A percentile compares a stretch with the other conserved stretches of the same genome.
Evolutionary conservation across 148 eudicot species (phyloP).

Genomic region (Vaccinium darrowii): DNA sequence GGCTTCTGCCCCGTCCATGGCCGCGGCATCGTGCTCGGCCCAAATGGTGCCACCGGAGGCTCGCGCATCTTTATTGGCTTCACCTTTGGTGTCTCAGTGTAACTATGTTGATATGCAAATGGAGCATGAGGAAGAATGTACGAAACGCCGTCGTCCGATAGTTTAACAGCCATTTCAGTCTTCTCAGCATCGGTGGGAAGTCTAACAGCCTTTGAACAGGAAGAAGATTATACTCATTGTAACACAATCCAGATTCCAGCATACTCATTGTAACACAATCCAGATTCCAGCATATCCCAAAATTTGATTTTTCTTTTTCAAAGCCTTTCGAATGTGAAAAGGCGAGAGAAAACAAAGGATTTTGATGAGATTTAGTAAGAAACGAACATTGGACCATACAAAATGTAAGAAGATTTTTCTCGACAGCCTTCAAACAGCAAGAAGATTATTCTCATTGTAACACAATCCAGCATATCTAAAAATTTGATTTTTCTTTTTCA

Average conservation of each 20-base stretch:
- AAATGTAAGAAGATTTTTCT: no score
- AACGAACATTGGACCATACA: neutral
- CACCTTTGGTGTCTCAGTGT: conserved; percentile 85
- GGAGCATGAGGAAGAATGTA: conserved; percentile 80
- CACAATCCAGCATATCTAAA: neutral
- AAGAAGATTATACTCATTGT: neutral
- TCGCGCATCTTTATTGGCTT: conserved; percentile 72
- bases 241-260: neutral
- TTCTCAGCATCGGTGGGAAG: conserved; percentile 12
- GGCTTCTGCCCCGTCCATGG: conserved; percentile 97
- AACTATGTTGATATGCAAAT: conserved; percentile 83
- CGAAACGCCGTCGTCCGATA: conserved; percentile 63
- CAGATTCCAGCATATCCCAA: neutral
- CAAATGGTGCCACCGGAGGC: conserved; percentile 83
- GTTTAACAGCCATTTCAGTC: conserved; percentile 25
- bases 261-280: neutral
- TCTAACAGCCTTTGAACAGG: conserved; percentile 19
- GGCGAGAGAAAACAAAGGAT: neutral
- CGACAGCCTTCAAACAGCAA: conserved; percentile 14
- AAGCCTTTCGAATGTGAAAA: no score
- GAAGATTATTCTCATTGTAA: neutral
- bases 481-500: neutral
- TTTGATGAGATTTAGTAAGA: neutral
- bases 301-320: neutral
- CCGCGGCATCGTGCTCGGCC: conserved; percentile 66